phyloP scores from a whole-genome alignment of 306 rosid species.

The Acacia acuminata region DNA sequence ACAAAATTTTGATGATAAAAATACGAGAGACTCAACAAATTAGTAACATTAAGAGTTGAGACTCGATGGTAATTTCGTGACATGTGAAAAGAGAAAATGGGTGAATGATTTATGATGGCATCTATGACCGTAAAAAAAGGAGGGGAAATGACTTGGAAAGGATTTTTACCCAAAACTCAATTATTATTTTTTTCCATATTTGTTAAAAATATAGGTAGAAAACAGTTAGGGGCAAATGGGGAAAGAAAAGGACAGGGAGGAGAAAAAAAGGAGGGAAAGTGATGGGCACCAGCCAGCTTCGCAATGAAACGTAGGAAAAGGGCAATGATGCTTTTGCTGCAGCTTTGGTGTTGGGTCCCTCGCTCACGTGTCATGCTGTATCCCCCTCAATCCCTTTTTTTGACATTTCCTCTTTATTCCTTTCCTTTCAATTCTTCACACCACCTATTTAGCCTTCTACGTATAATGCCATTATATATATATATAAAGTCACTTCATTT shows the following conservation, averaged over 20 bases:
- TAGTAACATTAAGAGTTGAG: background rate
- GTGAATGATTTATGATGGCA: background rate
- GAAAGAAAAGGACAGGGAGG: background rate
- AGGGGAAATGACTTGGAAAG: background rate
- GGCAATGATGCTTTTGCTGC: conserved; percentile 24
- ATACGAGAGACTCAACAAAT: background rate
- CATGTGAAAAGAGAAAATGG: background rate
- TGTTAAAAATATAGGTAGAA: background rate
- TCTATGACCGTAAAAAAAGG: background rate
- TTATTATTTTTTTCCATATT: background rate
- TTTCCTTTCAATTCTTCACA: background rate
- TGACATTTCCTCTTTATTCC: background rate
- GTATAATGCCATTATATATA: too few species aligned
- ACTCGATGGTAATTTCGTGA: background rate
- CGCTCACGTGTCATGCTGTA: conserved; percentile 47
- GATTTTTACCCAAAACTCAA: background rate
- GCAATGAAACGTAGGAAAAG: conserved; percentile 31
- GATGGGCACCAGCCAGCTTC: conserved; percentile 21
- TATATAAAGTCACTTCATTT: background rate
- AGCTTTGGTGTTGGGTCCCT: conserved; percentile 60
- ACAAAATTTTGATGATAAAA: background rate
- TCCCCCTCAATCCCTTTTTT: background rate
- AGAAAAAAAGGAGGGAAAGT: background rate
- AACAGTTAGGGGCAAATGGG: background rate
- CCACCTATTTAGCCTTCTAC: background rate